Evolutionary conservation across 192 early-diverging fungal genomes (phyloP), one percentile per base, ranked within the genome.

Genomic region (Chytriomyces sp.): DNA sequence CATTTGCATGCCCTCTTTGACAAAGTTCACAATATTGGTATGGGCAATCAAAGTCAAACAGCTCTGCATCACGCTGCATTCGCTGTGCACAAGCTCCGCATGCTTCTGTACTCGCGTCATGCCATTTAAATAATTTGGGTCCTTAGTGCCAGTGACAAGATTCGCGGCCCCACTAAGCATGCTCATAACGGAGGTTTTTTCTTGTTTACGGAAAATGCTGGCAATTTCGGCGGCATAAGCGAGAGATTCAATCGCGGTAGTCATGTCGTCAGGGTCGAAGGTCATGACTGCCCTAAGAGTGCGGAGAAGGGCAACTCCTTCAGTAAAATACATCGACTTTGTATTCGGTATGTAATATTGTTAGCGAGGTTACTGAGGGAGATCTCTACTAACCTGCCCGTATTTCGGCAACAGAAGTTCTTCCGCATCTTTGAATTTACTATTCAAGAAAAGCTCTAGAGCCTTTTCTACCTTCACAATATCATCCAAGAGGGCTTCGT

Each of bases 31-130:
- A 33, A 92, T 68, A 67, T 91, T 93, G 39, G 91, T 83, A 67
- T 94, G 91, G 54, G 85, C 84, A 34, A 92, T 75, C 33, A 94
- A 85, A 58, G 86, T 89, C 28, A 96, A 82, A 34, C 92, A 72
- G 6, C 93, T 87, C 30, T 90, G 88, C 62, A 95, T 52, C 55
- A 95, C 79, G 44, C 86, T 84, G 3, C 88, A 82, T 40, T 96
- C 94, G 7, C 93, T 93, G 60, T 89, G 87, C 5, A 93, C 87
- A 39, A 96, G 82, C 82, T 96, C 94, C 67, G 90, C 89, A 53
- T 88, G 90, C 55, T 82, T 76, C 72, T 91, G 86, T n/a, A 86
- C 73, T 41, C 73, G 72, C 52, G 75, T 89, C 85, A 89, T 85
- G 34, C 62, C 60, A 58, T 72, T 82, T 59, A 89, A 70, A 17